Base-by-base conservation (phyloP, 768 basidiomycete species). In the Candolleomyces eurysporus region DNA sequence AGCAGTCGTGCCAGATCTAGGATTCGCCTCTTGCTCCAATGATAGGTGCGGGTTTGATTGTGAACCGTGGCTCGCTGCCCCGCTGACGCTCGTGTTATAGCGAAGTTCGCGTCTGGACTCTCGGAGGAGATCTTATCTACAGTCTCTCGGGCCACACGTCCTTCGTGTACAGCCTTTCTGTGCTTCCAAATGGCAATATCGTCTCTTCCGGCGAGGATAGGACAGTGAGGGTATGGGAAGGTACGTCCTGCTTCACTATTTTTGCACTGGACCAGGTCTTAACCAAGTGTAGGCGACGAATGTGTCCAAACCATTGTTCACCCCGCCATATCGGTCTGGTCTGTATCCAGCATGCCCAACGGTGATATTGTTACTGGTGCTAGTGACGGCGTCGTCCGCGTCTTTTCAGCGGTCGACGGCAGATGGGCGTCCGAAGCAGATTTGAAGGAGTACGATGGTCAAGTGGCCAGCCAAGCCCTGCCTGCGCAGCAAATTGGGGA, bases 251-350 rank as follows among this genome's bases (percentile, higher is more conserved):
- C 14, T 10, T 48, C 16, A 43, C 39, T 48, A 36, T 26, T 26
- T 26, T 26, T 26, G 4, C 26, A 42, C n/a, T 32, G 21, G 26
- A 39, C 16, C n/a, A 17, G 45, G 51, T n/a, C 46, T 36, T 54
- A 53, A 31, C 39, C 39, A 36, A 36, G 17, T 61, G 39, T 65
- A 92, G 96, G 94, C 65, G 95, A 92, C 14, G 92, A 94, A 72
- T 92, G 92, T 65, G 74, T 83, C 6, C 96, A 99, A 73, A 91
- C 90, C 10, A 86, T 99, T 62, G 84, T 92, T 10, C 94, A 97
- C 69, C 95, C 97, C 7, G 94, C 94, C 8, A 92, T 96, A 59
- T 98, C 96, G n/a, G 92, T 99, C 2, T 99, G 97, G 97, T 78
- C 91, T 3, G 92, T 96, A 16, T 88, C 92, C 0, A 82, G 87